Evolutionary conservation across 2,329 filamentous ascomycete genomes (phyloP).

Genomic region (Monosporascus ibericus): DNA sequence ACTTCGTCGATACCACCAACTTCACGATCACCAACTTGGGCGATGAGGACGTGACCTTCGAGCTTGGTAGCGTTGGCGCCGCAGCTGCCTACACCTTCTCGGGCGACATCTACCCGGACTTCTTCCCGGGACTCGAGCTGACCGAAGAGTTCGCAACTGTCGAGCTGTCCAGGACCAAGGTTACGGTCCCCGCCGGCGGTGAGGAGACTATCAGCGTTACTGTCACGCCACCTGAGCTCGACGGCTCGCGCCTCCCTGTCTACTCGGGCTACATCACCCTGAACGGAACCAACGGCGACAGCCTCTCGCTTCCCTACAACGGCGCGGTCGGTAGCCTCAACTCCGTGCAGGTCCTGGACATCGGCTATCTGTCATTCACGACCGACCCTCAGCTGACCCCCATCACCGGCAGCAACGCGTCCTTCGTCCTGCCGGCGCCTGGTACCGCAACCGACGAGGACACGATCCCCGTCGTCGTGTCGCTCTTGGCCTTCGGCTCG

Average conservation of each 20-base stretch:
- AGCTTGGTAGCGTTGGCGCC: constrained; percentile 43
- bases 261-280: constrained; percentile 43
- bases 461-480: constrained; percentile 33
- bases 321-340: constrained; percentile 32
- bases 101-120: constrained; percentile 28
- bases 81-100: constrained; percentile 49
- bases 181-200: constrained; percentile 23
- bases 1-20: constrained; percentile 42
- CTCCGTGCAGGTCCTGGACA: constrained; percentile 27
- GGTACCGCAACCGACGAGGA: constrained; percentile 16
- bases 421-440: constrained; percentile 19
- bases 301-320: constrained; percentile 27
- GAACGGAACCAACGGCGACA: constrained; percentile 35
- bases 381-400: constrained; percentile 24
- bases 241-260: constrained; percentile 36
- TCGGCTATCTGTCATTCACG: constrained; percentile 29
- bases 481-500: constrained; percentile 40
- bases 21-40: constrained; percentile 53
- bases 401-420: constrained; percentile 15
- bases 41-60: constrained; percentile 41
- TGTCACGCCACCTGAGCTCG: constrained; percentile 34
- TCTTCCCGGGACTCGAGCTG: constrained; percentile 39
- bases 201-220: constrained; percentile 35
- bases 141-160: constrained; percentile 36
- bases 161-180: constrained; percentile 29